A percentile compares a stretch with the other conserved stretches of the same genome.
These are phyloP conservation scores for Quercus phellos DNA, from an alignment of 331 rosid genomes.

Conservation along the genomic window DNA sequence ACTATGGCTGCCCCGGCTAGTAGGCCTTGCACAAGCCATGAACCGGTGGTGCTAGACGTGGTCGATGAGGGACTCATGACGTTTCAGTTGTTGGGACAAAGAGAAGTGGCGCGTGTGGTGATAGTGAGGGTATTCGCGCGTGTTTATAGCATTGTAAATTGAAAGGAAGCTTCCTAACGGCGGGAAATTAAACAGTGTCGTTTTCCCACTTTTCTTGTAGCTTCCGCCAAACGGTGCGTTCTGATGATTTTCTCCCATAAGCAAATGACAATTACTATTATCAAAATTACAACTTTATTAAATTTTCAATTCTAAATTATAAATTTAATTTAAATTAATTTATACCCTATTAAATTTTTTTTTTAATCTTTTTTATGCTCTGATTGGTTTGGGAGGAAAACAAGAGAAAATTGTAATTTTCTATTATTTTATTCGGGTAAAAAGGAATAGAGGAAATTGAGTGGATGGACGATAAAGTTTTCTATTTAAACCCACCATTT, in stretches of 20 bases:
- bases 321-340: too few species aligned
- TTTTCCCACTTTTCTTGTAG: not conserved
- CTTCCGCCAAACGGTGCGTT: not conserved
- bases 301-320: too few species aligned
- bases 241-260: not conserved
- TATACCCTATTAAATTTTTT: too few species aligned
- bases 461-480: too few species aligned
- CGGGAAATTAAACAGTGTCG: not conserved
- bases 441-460: too few species aligned
- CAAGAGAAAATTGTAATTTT: too few species aligned
- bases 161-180: not conserved
- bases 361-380: too few species aligned
- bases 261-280: too few species aligned
- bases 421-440: too few species aligned
- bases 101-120: not conserved
- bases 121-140: not conserved
- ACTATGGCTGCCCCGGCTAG: slow-evolving; percentile 65
- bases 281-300: too few species aligned
- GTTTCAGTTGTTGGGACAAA: not conserved
- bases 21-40: slow-evolving; percentile 70
- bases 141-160: not conserved
- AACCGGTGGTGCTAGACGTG: slow-evolving; percentile 27
- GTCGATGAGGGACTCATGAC: slow-evolving; percentile 5
- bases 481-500: too few species aligned
- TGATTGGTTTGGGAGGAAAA: too few species aligned